phyloP scores from a whole-genome alignment of 2,329 filamentous ascomycete genomes.

The Penicillium sp. region DNA sequence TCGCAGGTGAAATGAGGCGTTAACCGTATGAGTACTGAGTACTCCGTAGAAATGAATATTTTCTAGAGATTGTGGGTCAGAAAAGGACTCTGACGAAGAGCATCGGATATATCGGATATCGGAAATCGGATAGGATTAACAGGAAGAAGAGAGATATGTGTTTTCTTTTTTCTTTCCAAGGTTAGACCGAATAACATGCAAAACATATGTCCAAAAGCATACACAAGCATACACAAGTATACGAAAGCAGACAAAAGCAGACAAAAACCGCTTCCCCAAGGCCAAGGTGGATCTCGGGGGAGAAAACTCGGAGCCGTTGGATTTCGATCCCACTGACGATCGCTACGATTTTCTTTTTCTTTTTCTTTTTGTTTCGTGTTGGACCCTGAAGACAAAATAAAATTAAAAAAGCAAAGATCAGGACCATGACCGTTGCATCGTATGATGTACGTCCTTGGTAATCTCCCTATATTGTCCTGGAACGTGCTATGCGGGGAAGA shows the following conservation, averaged over 20 bases:
- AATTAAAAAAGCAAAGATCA: not conserved
- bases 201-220: not conserved
- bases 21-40: no score
- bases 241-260: no score
- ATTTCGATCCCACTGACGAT: slow-evolving; percentile 8
- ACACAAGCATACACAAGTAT: no score
- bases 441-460: not conserved
- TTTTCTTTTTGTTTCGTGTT: not conserved
- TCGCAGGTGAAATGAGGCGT: slow-evolving; percentile 17
- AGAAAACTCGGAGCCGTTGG: slow-evolving; percentile 22
- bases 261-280: no score
- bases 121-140: not conserved
- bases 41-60: no score
- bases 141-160: not conserved
- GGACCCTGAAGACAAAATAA: not conserved
- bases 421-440: not conserved
- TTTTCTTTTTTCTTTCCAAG: not conserved
- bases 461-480: not conserved
- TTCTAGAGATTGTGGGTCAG: not conserved
- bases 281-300: slow-evolving; percentile 9
- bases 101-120: not conserved
- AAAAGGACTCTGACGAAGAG: not conserved
- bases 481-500: slow-evolving; percentile 3
- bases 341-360: not conserved
- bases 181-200: not conserved